Evolutionary conservation across 169 alveolate species (phyloP), one percentile per base, ranked within the genome.

Genomic region (Eimeria acervulina): DNA sequence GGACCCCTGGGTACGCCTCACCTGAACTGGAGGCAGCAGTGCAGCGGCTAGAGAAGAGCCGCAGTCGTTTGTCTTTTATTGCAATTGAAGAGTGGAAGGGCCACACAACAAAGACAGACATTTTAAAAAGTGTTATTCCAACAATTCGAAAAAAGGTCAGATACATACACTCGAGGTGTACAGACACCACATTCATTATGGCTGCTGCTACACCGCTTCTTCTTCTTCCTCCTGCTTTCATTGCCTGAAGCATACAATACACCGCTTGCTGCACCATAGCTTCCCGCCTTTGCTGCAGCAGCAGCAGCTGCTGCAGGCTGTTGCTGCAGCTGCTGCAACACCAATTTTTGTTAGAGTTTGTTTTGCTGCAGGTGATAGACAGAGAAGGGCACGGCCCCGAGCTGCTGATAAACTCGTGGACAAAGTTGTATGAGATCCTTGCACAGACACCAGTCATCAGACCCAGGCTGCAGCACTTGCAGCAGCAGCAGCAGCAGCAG

Each of bases 341-440:
- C 42, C 42, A 33, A 7, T 76, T 76, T 76, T 26, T 10, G 10
- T 76, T 76, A 12, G 8, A 1, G 10, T 42, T 10, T 81, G 10
- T 38, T 31, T 74, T 26, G 85, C 96, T 6, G 8, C 68, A 74
- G 93, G 89, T 85, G 63, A 13, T 26, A 33, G 93, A 83, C 85
- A 76, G 72, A 47, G 72, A 63, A 83, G 87, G 94, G 4, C 85
- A 68, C 44, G 28, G 31, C 17, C 92, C 96, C 1, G 97, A 96
- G 83, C 66, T 96, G 95, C 52, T 95, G 72, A 96, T 96, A 23
- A 81, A 90, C 44, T 96, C 97, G 42, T 96, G 97, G 97, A 33
- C 83, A 26, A 96, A 96, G 42, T 68, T 96, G 61, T 87, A 87
- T 78, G 97, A 96, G 40, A 51, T 96, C 36, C 85, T 94, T 38